A percentile compares a stretch with the other conserved stretches of the same genome.
phyloP scores from a whole-genome alignment of 1,139 yeast genomes.

The Suhomyces chickasaworum region DNA sequence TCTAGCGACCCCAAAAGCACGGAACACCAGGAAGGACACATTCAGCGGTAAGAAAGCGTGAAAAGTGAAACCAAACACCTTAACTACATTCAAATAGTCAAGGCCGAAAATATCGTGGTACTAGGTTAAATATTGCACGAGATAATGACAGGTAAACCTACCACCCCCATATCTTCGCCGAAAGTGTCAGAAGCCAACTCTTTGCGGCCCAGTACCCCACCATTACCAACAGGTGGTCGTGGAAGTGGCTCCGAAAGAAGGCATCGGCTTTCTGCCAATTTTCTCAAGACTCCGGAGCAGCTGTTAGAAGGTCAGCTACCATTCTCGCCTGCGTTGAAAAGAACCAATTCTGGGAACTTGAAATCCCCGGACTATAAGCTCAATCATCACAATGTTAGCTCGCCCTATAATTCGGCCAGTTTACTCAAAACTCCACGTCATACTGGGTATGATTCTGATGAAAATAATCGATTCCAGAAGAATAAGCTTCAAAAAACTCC shows the following conservation, averaged over 20 bases:
- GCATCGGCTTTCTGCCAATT: slow-evolving; percentile 26
- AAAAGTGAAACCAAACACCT: neutral
- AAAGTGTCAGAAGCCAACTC: slow-evolving; percentile 19
- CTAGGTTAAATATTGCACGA: neutral
- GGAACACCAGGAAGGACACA: slow-evolving; percentile 1
- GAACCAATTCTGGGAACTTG: slow-evolving; percentile 34
- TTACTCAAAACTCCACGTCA: slow-evolving; percentile 42
- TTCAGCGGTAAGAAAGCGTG: neutral
- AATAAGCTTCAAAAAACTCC: slow-evolving; percentile 43
- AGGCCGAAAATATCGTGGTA: neutral
- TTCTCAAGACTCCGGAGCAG: slow-evolving; percentile 40
- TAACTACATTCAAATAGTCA: neutral
- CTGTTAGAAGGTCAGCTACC: slow-evolving; percentile 26
- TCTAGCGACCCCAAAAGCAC: neutral
- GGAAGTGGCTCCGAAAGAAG: slow-evolving; percentile 15
- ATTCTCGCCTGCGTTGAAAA: slow-evolving; percentile 43
- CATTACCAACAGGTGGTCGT: slow-evolving; percentile 21
- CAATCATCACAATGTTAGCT: slow-evolving; percentile 26
- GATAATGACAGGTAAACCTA: slow-evolving; percentile 30
- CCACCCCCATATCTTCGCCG: slow-evolving; percentile 41
- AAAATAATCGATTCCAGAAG: slow-evolving; percentile 8
- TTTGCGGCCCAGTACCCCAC: slow-evolving; percentile 34
- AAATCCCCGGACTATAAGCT: slow-evolving; percentile 39
- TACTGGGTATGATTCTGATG: slow-evolving; percentile 31
- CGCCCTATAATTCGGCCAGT: slow-evolving; percentile 32